These are phyloP conservation scores for Hirsutella minnesotensis DNA, from an alignment of 2,329 filamentous ascomycete genomes.

Conservation along the genomic window DNA sequence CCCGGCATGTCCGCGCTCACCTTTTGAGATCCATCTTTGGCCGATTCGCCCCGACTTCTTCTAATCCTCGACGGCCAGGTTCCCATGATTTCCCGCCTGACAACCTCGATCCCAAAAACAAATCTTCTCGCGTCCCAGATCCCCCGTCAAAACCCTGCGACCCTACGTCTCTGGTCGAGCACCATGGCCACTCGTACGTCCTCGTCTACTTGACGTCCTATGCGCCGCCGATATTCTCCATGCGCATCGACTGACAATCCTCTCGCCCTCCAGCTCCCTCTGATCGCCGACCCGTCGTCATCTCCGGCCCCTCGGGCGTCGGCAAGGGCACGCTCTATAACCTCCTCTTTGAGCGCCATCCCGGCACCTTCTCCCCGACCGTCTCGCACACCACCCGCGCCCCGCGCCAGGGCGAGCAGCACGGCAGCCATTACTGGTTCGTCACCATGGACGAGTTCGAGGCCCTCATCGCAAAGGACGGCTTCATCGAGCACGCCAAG, in stretches of 20 bases:
- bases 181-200: conserved; percentile 12
- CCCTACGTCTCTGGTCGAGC: conserved; percentile 2
- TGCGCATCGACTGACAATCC: background rate
- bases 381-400: conserved; percentile 69
- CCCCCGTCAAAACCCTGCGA: background rate
- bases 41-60: background rate
- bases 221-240: background rate
- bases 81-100: conserved; percentile 6
- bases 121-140: background rate
- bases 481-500: conserved; percentile 76
- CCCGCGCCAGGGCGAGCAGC: conserved; percentile 61
- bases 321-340: conserved; percentile 73
- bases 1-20: too few species aligned
- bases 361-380: conserved; percentile 39
- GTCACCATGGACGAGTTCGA: conserved; percentile 55
- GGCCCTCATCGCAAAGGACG: conserved; percentile 51
- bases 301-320: conserved; percentile 66
- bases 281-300: conserved; percentile 53
- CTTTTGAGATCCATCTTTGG: too few species aligned
- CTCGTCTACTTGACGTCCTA: background rate
- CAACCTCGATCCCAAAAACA: background rate
- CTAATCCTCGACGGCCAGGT: background rate
- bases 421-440: conserved; percentile 77
- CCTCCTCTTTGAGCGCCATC: conserved; percentile 49
- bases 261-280: too few species aligned